phyloP scores from a whole-genome alignment of 2,329 filamentous ascomycete genomes.

The Akanthomyces lecanii region DNA sequence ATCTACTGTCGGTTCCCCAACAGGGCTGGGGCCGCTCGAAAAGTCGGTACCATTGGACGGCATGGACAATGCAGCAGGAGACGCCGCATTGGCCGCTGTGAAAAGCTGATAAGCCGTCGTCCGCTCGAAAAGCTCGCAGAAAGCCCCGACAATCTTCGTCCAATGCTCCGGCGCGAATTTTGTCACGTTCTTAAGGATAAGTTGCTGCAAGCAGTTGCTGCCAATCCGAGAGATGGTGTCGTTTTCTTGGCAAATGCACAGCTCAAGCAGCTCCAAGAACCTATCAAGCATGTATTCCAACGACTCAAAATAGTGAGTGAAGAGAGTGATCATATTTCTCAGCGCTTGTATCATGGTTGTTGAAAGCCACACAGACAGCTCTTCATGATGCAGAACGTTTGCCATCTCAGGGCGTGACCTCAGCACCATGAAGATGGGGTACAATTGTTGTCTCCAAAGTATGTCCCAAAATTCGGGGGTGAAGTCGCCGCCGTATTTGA shows the following conservation, averaged over 20 bases:
- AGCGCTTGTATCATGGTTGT: conserved; percentile 99
- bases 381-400: conserved; percentile 92
- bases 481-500: conserved; percentile 86
- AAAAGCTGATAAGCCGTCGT: conserved; percentile 96
- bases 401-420: conserved; percentile 95
- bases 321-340: conserved; percentile 96
- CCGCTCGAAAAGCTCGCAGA: conserved; percentile 90
- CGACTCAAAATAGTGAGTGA: conserved; percentile 96
- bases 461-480: conserved; percentile 97
- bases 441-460: conserved; percentile 92
- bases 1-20: conserved; percentile 39
- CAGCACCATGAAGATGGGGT: conserved; percentile 97
- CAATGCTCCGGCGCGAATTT: conserved; percentile 88
- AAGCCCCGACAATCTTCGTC: conserved; percentile 90
- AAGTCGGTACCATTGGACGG: conserved; percentile 51
- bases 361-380: conserved; percentile 96
- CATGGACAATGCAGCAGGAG: conserved; percentile 48
- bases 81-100: conserved; percentile 65
- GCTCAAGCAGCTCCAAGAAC: conserved; percentile 88
- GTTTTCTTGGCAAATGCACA: conserved; percentile 98
- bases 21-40: conserved; percentile 40
- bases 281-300: conserved; percentile 97
- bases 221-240: conserved; percentile 97
- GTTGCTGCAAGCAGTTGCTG: conserved; percentile 94
- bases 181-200: conserved; percentile 92